Evolutionary conservation across 192 early-diverging fungal species (phyloP), one percentile per base, ranked within the genome.

Genomic region (Backusella tarrabulga): DNA sequence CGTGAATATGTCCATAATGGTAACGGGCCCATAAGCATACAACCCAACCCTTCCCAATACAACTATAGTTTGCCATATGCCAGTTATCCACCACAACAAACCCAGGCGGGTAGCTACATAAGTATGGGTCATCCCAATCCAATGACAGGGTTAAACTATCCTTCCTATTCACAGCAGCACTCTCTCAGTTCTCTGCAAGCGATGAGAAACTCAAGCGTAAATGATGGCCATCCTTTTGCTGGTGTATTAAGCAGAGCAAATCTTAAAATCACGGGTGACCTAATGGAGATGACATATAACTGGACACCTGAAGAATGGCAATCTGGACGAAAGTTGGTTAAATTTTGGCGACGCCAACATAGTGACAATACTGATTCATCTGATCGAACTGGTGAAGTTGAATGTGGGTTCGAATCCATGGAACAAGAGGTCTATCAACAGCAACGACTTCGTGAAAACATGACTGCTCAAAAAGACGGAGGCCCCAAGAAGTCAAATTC

Each of bases 341-440:
- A 93, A 83, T 93, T 94, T 76, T 91, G 92, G 90, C 85, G 91
- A 71, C 87, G 88, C 19, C 91, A 91, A 68, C 87, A 89, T 29
- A 81, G 82, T 50, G 91, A 90, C 41, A 88, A 76, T 19, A 92
- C 91, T 85, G 88, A 87, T 67, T 82, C 88, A 26, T n/a, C 35
- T 11, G 70, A 72, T n/a, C 66, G n/a, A 14, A 40, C 29, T 5
- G 34, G 34, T n/a, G 46, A 72, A 19, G 76, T 77, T 0, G 76
- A 77, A 72, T 77, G 76, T 35, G 71, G 76, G 0, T 77, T 77
- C 72, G 69, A 77, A 46, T 50, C 70, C 11, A 72, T 77, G 1
- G 4, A 87, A 90, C 21, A 84, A 87, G 2, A 90, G 82, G 5
- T 85, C 84, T 19, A 87, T 91, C 29, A 86, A 89, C 23, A 88